Conservation (phyloP, 2,329 filamentous ascomycete species). For the Volutella citrinella region DNA sequence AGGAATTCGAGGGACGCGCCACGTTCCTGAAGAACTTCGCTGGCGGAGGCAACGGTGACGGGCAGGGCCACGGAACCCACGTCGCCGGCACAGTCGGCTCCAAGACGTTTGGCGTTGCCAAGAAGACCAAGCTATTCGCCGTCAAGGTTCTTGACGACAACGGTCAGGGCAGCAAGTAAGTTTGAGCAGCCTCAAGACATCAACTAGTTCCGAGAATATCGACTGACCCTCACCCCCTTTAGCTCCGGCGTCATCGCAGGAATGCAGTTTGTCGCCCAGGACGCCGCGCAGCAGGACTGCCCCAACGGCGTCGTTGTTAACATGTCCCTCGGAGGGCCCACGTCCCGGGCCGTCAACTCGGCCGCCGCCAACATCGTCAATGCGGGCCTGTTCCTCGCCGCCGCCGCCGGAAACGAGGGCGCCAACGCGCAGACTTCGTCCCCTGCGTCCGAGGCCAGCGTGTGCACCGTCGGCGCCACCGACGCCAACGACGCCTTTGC, state of each 20-base stretch:
- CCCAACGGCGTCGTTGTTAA: slow-evolving; percentile 48
- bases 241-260: slow-evolving; percentile 43
- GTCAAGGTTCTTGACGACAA: slow-evolving; percentile 44
- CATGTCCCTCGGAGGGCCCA: slow-evolving; percentile 54
- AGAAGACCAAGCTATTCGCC: slow-evolving; percentile 40
- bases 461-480: slow-evolving; percentile 53
- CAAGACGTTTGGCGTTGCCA: slow-evolving; percentile 37
- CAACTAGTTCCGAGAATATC: background rate
- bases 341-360: slow-evolving; percentile 45
- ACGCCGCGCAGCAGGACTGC: slow-evolving; percentile 36
- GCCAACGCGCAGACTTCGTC: slow-evolving; percentile 42
- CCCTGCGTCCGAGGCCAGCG: slow-evolving; percentile 45
- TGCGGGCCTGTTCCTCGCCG: slow-evolving; percentile 50
- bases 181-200: background rate
- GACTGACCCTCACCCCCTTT: background rate
- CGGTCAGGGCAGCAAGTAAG: slow-evolving; percentile 27
- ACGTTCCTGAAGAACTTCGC: slow-evolving; percentile 30
- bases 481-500: slow-evolving; percentile 37
- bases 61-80: slow-evolving; percentile 42
- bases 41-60: slow-evolving; percentile 21
- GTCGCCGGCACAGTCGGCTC: slow-evolving; percentile 34
- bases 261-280: slow-evolving; percentile 41
- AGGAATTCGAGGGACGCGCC: slow-evolving; percentile 34
- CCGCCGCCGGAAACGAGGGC: slow-evolving; percentile 53
- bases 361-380: slow-evolving; percentile 45